Percentiles rank a stretch among this genome's conserved stretches.
Evolutionary conservation across 306 rosid genomes (phyloP).

Genomic region (Trifolium subterraneum): DNA sequence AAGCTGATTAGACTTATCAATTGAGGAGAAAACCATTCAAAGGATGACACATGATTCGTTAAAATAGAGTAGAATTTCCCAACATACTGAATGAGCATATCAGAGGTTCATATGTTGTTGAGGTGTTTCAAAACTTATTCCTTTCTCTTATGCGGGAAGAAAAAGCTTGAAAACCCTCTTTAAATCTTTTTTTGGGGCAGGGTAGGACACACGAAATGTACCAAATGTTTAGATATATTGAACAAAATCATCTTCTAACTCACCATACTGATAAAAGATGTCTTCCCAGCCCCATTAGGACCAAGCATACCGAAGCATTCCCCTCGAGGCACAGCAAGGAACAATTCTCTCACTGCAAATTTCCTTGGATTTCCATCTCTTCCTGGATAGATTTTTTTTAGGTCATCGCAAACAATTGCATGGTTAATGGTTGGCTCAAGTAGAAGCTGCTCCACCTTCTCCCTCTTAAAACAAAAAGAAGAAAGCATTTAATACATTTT

Average conservation of each 20-base stretch:
- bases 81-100: conserved; percentile 3
- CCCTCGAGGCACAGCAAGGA: conserved; percentile 85
- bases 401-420: conserved; percentile 70
- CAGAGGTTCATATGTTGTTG: conserved; percentile 8
- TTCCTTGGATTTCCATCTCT: conserved; percentile 88
- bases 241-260: conserved; percentile 44
- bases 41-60: conserved; percentile 19
- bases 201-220: not conserved
- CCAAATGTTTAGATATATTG: not conserved
- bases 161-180: not conserved
- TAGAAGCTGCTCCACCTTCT: conserved; percentile 74
- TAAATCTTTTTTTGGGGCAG: too few species aligned
- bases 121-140: not conserved
- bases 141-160: not conserved
- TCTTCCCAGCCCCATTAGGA: conserved; percentile 96
- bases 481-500: conserved; percentile 12
- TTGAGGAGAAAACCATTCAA: conserved; percentile 26
- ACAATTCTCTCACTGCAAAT: conserved; percentile 82
- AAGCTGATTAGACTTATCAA: conserved; percentile 28
- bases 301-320: conserved; percentile 98
- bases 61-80: conserved; percentile 14
- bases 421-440: conserved; percentile 54
- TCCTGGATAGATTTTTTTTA: conserved; percentile 79
- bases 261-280: conserved; percentile 95
- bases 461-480: conserved; percentile 59